phyloP scores from a whole-genome alignment of 2,329 filamentous ascomycete species.

The Botryotinia narcissicola region DNA sequence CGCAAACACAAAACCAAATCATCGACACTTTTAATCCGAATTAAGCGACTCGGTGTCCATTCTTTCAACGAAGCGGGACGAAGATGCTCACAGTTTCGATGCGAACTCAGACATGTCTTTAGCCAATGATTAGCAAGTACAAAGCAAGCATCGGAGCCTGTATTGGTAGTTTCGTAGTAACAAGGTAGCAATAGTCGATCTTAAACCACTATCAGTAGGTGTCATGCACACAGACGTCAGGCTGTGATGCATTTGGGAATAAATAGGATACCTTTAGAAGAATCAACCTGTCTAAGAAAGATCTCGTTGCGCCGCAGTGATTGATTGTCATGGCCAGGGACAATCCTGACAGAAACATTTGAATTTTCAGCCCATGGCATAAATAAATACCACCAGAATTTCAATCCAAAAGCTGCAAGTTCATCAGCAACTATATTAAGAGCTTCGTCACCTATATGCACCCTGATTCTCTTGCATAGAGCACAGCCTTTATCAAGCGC shows the following conservation, averaged over 20 bases:
- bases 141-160: background rate
- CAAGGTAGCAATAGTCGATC: background rate
- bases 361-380: too few relatives aligned
- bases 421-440: background rate
- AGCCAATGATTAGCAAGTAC: background rate
- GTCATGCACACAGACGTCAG: background rate
- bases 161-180: background rate
- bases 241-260: background rate
- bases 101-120: background rate
- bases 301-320: too few relatives aligned
- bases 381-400: accelerated
- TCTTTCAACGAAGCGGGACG: background rate
- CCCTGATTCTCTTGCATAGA: background rate
- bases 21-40: accelerated
- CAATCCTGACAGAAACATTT: too few relatives aligned
- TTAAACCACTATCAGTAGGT: background rate
- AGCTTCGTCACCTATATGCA: accelerated
- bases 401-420: background rate
- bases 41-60: background rate
- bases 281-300: accelerated
- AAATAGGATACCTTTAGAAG: background rate
- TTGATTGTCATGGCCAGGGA: too few relatives aligned
- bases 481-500: background rate
- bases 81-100: background rate
- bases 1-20: background rate